Percentiles rank a stretch among this genome's conserved stretches.
phyloP scores from a whole-genome alignment of 2,329 filamentous ascomycete species.

The Fusarium kyushuense region DNA sequence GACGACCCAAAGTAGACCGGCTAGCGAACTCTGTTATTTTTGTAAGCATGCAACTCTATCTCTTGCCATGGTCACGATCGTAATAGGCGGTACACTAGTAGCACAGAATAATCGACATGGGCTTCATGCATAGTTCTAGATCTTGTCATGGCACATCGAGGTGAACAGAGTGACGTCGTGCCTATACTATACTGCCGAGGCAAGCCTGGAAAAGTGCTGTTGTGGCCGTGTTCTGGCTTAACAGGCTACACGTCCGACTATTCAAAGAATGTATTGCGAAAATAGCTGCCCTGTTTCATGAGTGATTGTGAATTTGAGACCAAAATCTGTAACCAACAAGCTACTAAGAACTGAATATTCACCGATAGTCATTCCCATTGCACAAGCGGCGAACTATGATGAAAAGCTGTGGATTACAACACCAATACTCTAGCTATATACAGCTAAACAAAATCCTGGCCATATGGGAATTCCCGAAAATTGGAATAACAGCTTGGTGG shows the following conservation, averaged over 20 bases:
- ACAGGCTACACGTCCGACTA: background rate
- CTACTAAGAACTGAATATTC: background rate
- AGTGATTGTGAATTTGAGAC: background rate
- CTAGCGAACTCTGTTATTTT: no score
- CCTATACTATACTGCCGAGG: background rate
- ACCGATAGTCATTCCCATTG: constrained; percentile 6
- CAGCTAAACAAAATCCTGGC: background rate
- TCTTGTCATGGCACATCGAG: no score
- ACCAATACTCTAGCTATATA: background rate
- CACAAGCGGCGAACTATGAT: background rate
- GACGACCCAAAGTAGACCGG: background rate
- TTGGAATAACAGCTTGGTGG: constrained; percentile 3
- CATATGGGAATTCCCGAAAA: background rate
- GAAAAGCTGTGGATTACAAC: background rate
- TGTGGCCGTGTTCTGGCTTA: background rate
- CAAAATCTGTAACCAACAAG: background rate
- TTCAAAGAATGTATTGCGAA: background rate
- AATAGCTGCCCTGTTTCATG: background rate
- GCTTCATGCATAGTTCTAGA: background rate
- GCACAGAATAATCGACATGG: background rate
- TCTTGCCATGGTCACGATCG: background rate
- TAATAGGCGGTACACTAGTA: background rate
- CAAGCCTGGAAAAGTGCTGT: background rate
- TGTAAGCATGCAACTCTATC: background rate
- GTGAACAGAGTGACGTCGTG: background rate